Conservation (phyloP, 148 eudicot species). For the Spergularia bocconei region DNA sequence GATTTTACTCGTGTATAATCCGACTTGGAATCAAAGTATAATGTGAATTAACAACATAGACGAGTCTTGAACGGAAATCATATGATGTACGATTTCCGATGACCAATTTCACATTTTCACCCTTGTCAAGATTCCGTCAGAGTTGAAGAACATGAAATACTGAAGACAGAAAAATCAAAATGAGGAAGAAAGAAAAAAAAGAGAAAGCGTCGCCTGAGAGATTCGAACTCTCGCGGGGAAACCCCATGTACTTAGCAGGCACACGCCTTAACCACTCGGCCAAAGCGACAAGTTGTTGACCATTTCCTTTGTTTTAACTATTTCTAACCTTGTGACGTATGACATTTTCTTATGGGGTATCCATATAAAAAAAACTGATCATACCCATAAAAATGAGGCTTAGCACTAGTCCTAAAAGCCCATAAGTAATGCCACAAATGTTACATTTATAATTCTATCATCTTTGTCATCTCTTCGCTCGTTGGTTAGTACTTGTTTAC, state of each 20-base stretch:
- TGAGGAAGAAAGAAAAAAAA: neutral
- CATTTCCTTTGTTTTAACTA: neutral
- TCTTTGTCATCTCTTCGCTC: too few relatives aligned
- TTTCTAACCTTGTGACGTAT: neutral
- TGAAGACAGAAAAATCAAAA: neutral
- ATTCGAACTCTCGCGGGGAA: constrained; percentile 99
- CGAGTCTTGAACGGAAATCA: too few relatives aligned
- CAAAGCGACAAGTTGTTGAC: constrained; percentile 36
- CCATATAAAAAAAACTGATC: neutral
- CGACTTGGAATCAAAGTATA: too few relatives aligned
- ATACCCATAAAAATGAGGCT: neutral
- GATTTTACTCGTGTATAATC: too few relatives aligned
- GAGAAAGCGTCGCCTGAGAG: constrained; percentile 81
- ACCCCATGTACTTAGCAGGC: constrained; percentile 99
- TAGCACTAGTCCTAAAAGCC: neutral
- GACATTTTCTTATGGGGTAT: neutral
- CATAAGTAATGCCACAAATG: neutral
- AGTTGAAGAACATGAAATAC: too few relatives aligned
- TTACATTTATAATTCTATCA: too few relatives aligned
- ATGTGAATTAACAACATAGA: too few relatives aligned
- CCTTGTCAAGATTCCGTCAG: too few relatives aligned
- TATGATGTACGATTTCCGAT: too few relatives aligned
- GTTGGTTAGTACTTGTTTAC: too few relatives aligned
- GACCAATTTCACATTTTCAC: too few relatives aligned
- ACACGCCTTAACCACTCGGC: constrained; percentile 93